phyloP scores from a whole-genome alignment of 352 stramenopile species.

The Pythium phragmiticola region DNA sequence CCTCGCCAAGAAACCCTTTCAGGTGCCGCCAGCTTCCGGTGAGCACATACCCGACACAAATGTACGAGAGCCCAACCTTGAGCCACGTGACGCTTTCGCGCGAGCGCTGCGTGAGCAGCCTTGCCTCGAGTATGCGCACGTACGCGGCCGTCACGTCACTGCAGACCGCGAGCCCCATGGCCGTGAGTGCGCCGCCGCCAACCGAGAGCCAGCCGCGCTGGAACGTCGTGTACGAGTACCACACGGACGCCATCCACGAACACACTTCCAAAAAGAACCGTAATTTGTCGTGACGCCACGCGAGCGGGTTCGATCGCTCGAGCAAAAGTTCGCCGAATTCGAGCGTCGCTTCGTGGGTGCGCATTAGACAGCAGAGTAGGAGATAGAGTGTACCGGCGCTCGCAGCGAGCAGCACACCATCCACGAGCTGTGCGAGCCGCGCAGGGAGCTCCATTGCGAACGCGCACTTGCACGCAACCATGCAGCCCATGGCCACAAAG shows the following conservation, averaged over 20 bases:
- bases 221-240: constrained; percentile 64
- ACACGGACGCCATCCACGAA: constrained; percentile 69
- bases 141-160: constrained; percentile 65
- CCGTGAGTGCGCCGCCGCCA: constrained; percentile 35
- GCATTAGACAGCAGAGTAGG: constrained; percentile 43
- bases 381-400: constrained; percentile 54
- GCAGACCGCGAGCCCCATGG: constrained; percentile 41
- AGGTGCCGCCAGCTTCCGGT: constrained; percentile 46
- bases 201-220: constrained; percentile 52
- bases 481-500: constrained; percentile 28
- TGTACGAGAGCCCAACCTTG: constrained; percentile 64
- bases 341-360: constrained; percentile 15
- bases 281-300: constrained; percentile 51
- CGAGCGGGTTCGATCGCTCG: constrained; percentile 47
- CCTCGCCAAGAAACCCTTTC: constrained; percentile 42
- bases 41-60: constrained; percentile 67
- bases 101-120: constrained; percentile 33
- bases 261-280: constrained; percentile 67
- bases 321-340: constrained; percentile 49
- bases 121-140: constrained; percentile 48
- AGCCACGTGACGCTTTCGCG: constrained; percentile 58
- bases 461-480: constrained; percentile 31
- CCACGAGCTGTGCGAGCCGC: constrained; percentile 49
- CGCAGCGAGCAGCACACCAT: constrained; percentile 49
- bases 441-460: constrained; percentile 32